These are phyloP conservation scores for Blastobotrys serpentis DNA, from an alignment of 1,139 yeast species.

Conservation along the genomic window DNA sequence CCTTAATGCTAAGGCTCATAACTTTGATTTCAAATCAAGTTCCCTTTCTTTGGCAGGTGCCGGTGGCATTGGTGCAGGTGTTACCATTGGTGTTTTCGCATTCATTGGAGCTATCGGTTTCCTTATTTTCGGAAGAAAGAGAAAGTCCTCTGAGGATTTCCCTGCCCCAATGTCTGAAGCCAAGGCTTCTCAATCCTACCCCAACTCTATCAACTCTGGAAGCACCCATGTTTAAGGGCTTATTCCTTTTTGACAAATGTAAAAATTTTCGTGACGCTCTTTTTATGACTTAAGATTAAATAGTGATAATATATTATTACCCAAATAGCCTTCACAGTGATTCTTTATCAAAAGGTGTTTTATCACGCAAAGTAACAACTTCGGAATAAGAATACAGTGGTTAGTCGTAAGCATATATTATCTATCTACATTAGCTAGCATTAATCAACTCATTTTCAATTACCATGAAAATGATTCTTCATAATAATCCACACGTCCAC, in stretches of 20 bases:
- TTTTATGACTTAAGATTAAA: too few relatives aligned
- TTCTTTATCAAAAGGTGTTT: too few relatives aligned
- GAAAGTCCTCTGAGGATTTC: background rate
- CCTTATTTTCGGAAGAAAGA: constrained; percentile 17
- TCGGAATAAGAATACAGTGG: too few relatives aligned
- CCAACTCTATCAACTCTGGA: background rate
- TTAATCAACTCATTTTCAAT: background rate
- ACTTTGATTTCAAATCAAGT: constrained; percentile 29
- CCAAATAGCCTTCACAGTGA: too few relatives aligned
- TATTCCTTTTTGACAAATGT: too few relatives aligned
- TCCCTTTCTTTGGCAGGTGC: constrained; percentile 43
- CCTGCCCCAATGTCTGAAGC: constrained; percentile 8
- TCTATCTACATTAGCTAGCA: background rate
- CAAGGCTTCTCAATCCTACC: constrained; percentile 1
- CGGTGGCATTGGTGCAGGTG: constrained; percentile 54
- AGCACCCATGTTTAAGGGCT: background rate
- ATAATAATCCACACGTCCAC: constrained; percentile 41
- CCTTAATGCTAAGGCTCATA: constrained; percentile 27
- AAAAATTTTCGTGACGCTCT: too few relatives aligned
- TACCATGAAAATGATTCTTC: constrained; percentile 48
- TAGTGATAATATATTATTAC: too few relatives aligned
- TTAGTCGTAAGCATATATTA: too few relatives aligned
- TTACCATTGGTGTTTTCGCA: constrained; percentile 44
- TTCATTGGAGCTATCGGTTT: constrained; percentile 23
- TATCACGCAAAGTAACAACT: background rate